Conservation (phyloP, 345 rosid species). For the Brassica nigra region DNA sequence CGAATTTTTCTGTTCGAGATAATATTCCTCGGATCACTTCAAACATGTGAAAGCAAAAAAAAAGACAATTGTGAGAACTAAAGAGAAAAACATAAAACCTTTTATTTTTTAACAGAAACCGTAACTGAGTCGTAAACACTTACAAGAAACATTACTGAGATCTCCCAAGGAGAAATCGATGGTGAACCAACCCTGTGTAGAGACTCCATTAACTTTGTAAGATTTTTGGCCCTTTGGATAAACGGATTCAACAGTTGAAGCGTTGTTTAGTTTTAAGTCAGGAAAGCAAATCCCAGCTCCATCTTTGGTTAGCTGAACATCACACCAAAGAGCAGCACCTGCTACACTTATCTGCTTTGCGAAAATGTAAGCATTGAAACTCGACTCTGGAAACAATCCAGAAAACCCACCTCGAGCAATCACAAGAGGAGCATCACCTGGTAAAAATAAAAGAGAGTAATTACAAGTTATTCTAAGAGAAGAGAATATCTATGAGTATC, state of each 20-base stretch:
- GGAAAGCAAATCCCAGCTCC: conserved; percentile 65
- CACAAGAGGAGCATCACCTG: conserved; percentile 66
- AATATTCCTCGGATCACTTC: conserved; percentile 5
- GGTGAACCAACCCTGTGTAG: conserved; percentile 57
- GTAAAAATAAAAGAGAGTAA: not conserved
- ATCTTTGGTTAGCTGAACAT: conserved; percentile 83
- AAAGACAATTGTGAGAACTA: not conserved
- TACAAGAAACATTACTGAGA: conserved; percentile 36
- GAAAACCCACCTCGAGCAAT: conserved; percentile 85
- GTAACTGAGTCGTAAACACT: conserved; percentile 31
- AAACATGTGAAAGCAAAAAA: not conserved
- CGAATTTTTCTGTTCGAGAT: not conserved
- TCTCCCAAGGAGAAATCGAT: conserved; percentile 52
- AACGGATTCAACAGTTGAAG: not conserved
- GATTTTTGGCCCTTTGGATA: not conserved
- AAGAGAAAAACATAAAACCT: not conserved
- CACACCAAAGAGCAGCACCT: conserved; percentile 58
- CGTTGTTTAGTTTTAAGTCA: conserved; percentile 52
- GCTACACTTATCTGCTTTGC: conserved; percentile 38
- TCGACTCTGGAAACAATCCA: conserved; percentile 71
- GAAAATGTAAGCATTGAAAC: conserved; percentile 43
- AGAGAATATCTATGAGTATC: not conserved
- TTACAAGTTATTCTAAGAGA: not conserved
- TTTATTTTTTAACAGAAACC: too few relatives aligned
- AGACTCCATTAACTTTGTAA: conserved; percentile 54